Evolutionary conservation across 129 eudicot species (phyloP).

Genomic region (Kitagawia praeruptora): DNA sequence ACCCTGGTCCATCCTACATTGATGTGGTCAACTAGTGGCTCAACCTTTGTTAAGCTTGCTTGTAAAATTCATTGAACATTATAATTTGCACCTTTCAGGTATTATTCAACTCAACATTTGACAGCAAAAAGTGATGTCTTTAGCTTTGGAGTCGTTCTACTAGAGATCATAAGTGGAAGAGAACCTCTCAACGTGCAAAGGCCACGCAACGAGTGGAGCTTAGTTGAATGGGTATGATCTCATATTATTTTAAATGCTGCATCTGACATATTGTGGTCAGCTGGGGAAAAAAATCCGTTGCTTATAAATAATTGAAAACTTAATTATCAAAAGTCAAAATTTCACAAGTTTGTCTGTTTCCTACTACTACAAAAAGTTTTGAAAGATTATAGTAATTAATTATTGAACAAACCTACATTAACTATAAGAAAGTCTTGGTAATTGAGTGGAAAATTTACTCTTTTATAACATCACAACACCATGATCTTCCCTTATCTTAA

Average conservation of each 20-base stretch:
- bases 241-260: not conserved
- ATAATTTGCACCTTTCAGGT: conserved; percentile 34
- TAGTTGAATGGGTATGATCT: conserved; percentile 80
- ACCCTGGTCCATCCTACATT: not conserved
- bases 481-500: not conserved
- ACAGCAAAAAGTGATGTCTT: conserved; percentile 84
- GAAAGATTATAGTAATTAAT: not conserved
- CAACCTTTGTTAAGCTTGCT: not conserved
- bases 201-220: conserved; percentile 73
- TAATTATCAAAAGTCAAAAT: not conserved
- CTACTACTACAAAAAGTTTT: not conserved
- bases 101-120: conserved; percentile 74
- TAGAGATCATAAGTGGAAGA: conserved; percentile 67
- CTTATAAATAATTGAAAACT: not conserved
- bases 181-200: conserved; percentile 77
- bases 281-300: not conserved
- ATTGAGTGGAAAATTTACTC: not conserved
- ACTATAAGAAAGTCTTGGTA: not conserved
- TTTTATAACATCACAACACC: not conserved
- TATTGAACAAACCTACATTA: not conserved
- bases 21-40: not conserved
- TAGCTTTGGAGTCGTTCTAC: conserved; percentile 78
- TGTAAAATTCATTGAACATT: not conserved
- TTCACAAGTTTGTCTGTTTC: not conserved
- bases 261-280: not conserved